Conservation (phyloP, 768 basidiomycete genomes). For the Stropharia rugosoannulata region DNA sequence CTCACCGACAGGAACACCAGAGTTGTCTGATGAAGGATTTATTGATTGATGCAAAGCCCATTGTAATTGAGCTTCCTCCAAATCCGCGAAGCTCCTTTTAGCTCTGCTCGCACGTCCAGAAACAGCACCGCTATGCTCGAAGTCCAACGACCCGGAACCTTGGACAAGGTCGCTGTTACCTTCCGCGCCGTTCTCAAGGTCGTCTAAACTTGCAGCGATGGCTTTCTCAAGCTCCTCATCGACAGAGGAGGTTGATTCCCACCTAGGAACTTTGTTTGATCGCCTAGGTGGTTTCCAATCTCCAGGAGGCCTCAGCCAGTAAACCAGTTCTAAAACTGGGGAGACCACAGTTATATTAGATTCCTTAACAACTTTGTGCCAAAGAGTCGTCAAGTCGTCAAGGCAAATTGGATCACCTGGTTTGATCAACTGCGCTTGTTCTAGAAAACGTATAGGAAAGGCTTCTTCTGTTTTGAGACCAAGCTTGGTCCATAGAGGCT, state of each 20-base stretch:
- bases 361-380: slow-evolving; percentile 26
- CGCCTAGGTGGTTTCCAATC: slow-evolving; percentile 14
- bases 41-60: slow-evolving; percentile 14
- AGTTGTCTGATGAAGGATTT: background rate
- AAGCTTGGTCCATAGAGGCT: slow-evolving; percentile 48
- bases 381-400: slow-evolving; percentile 33
- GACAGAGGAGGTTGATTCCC: slow-evolving; percentile 2
- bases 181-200: background rate
- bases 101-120: background rate
- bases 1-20: background rate
- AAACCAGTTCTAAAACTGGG: slow-evolving; percentile 45
- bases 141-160: slow-evolving; percentile 1
- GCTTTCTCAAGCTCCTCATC: slow-evolving; percentile 15
- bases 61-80: slow-evolving; percentile 11
- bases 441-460: slow-evolving; percentile 53
- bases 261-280: slow-evolving; percentile 6
- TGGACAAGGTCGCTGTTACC: background rate
- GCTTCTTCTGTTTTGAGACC: slow-evolving; percentile 37
- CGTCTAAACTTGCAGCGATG: slow-evolving; percentile 17
- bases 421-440: slow-evolving; percentile 33
- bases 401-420: slow-evolving; percentile 30
- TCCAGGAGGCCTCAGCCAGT: slow-evolving; percentile 40
- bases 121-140: background rate
- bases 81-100: background rate
- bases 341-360: slow-evolving; percentile 35